phyloP scores from a whole-genome alignment of 192 early-diverging fungal species.

The Thamnidium elegans region DNA sequence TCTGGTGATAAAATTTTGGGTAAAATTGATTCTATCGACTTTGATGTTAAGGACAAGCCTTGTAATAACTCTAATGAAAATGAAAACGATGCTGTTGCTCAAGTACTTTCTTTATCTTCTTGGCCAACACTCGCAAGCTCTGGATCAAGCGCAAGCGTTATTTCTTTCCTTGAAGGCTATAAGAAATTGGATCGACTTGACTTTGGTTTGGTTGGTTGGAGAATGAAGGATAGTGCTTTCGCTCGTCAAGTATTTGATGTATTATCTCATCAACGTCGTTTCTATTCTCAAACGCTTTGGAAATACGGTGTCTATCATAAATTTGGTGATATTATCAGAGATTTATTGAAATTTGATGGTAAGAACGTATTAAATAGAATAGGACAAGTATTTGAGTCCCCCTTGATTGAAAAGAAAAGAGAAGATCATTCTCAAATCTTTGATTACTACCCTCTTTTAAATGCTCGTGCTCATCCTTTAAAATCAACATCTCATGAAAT shows the following conservation, averaged over 20 bases:
- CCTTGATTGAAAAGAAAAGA: background rate
- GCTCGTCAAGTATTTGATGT: conserved; percentile 32
- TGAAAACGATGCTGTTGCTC: background rate
- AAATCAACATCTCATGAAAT: conserved; percentile 25
- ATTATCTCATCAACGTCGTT: conserved; percentile 20
- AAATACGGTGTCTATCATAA: conserved; percentile 37
- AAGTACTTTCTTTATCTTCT: background rate
- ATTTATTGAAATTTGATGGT: conserved; percentile 22
- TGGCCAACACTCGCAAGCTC: conserved; percentile 23
- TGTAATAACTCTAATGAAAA: background rate
- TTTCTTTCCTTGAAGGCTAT: conserved; percentile 16
- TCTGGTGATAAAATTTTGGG: background rate
- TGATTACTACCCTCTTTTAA: conserved; percentile 47
- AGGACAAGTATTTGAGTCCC: conserved; percentile 10
- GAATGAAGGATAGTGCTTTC: conserved; percentile 24
- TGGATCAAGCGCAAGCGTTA: conserved; percentile 13
- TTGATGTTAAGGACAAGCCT: background rate
- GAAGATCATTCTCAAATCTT: conserved; percentile 11
- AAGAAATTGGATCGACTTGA: conserved; percentile 20
- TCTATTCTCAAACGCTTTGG: conserved; percentile 36
- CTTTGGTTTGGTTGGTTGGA: conserved; percentile 13
- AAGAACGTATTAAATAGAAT: background rate
- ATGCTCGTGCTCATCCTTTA: conserved; percentile 42
- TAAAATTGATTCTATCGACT: background rate
- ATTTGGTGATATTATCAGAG: conserved; percentile 31